Conservation (phyloP, 192 early-diverging fungal species). For the Dissophora ornata region DNA sequence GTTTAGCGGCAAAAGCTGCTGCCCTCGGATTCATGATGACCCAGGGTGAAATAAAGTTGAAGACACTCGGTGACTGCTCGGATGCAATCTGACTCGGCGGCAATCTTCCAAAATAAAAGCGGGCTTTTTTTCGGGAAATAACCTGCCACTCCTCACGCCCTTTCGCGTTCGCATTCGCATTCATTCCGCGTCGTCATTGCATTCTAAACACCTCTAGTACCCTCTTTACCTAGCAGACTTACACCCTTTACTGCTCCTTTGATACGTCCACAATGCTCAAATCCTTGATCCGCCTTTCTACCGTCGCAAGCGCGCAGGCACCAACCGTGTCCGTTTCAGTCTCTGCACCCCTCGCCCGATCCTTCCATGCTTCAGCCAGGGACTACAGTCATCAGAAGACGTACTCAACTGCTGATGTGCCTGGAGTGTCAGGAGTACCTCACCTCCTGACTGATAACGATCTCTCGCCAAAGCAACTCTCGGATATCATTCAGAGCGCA, state of each 20-base stretch:
- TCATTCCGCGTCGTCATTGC: background rate
- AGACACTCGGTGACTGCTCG: background rate
- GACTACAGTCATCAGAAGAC: constrained; percentile 5
- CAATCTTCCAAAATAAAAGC: no score
- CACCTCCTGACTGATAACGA: constrained; percentile 88
- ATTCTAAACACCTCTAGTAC: background rate
- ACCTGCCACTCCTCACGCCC: background rate
- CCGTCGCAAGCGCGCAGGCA: background rate
- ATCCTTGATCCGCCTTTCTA: constrained; percentile 18
- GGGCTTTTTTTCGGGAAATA: no score
- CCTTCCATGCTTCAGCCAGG: constrained; percentile 12
- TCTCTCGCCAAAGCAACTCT: constrained; percentile 81
- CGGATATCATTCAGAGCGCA: constrained; percentile 79
- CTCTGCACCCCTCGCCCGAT: constrained; percentile 3
- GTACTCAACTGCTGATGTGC: constrained; percentile 40
- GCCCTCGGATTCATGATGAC: no score
- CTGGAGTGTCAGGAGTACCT: constrained; percentile 27
- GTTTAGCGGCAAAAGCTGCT: no score
- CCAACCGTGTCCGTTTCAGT: background rate
- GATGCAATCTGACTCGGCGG: constrained; percentile 12
- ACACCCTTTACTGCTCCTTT: background rate
- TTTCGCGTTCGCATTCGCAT: background rate
- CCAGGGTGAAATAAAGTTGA: no score
- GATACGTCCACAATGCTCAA: constrained; percentile 29
- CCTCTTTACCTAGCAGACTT: background rate